Conservation (phyloP, 2,329 filamentous ascomycete species). For the Coniochaeta hoffmannii region DNA sequence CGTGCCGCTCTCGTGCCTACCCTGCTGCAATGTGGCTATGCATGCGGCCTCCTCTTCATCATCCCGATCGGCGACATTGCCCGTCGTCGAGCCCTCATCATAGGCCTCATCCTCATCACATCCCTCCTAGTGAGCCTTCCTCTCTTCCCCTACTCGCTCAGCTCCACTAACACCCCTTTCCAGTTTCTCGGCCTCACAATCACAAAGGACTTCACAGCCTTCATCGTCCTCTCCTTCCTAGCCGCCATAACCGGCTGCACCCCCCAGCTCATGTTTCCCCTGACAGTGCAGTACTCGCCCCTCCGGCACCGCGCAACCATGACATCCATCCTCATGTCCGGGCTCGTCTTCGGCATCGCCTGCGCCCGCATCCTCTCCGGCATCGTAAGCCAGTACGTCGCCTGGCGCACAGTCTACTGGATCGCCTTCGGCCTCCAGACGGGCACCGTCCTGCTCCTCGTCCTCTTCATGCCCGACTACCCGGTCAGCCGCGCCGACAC, state of each 20-base stretch:
- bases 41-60: slow-evolving; percentile 62
- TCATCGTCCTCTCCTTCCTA: slow-evolving; percentile 62
- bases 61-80: slow-evolving; percentile 66
- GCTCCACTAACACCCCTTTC: neutral
- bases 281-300: slow-evolving; percentile 68
- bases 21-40: slow-evolving; percentile 69
- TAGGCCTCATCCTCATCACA: slow-evolving; percentile 57
- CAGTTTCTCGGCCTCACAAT: slow-evolving; percentile 61
- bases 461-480: slow-evolving; percentile 69
- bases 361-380: slow-evolving; percentile 66
- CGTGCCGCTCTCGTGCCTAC: slow-evolving; percentile 58
- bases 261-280: slow-evolving; percentile 66
- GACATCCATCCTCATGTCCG: slow-evolving; percentile 63
- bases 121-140: slow-evolving; percentile 50
- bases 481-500: slow-evolving; percentile 58
- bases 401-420: slow-evolving; percentile 72
- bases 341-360: slow-evolving; percentile 64
- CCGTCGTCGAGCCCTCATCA: slow-evolving; percentile 56
- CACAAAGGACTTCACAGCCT: slow-evolving; percentile 54
- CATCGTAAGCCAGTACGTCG: slow-evolving; percentile 60
- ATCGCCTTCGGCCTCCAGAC: slow-evolving; percentile 59
- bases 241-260: slow-evolving; percentile 67
- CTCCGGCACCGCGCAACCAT: slow-evolving; percentile 57
- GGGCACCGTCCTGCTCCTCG: slow-evolving; percentile 47
- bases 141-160: neutral